Conservation (phyloP, 495 filamentous ascomycete genomes). For the Thermothielavioides terrestris region DNA sequence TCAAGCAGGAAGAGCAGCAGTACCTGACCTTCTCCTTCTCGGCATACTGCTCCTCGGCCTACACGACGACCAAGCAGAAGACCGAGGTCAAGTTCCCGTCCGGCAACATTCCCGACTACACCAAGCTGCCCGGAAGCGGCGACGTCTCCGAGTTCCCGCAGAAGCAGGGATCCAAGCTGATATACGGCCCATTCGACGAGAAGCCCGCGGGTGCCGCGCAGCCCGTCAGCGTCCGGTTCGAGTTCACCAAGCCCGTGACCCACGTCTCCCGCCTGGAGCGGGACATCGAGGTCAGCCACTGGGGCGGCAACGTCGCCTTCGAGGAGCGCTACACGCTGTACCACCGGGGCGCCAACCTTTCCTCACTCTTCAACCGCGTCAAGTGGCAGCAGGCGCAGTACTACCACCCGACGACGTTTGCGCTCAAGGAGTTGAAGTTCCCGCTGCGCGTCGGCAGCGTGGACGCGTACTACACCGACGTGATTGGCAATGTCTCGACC, state of each 20-base stretch:
- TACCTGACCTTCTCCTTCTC: slow-evolving; percentile 78
- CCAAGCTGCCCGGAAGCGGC: slow-evolving; percentile 55
- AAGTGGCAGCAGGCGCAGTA: slow-evolving; percentile 69
- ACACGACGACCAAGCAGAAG: slow-evolving; percentile 83
- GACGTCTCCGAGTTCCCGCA: slow-evolving; percentile 60
- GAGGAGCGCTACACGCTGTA: slow-evolving; percentile 88
- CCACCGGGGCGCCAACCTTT: slow-evolving; percentile 77
- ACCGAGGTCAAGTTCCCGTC: slow-evolving; percentile 88
- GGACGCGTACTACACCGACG: slow-evolving; percentile 90
- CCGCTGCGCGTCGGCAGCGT: slow-evolving; percentile 68
- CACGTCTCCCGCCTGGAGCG: slow-evolving; percentile 70
- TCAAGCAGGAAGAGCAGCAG: slow-evolving; percentile 74
- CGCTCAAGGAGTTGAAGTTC: slow-evolving; percentile 73
- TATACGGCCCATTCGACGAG: slow-evolving; percentile 83
- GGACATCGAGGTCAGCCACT: slow-evolving; percentile 91
- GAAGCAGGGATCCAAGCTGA: slow-evolving; percentile 76
- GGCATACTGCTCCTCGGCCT: slow-evolving; percentile 72
- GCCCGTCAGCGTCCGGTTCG: slow-evolving; percentile 74
- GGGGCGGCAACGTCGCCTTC: slow-evolving; percentile 91
- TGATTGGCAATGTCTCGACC: slow-evolving; percentile 94
- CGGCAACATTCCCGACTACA: slow-evolving; percentile 74
- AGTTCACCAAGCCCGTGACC: slow-evolving; percentile 87
- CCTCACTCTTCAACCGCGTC: slow-evolving; percentile 77
- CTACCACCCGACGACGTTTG: slow-evolving; percentile 64
- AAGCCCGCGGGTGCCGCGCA: slow-evolving; percentile 63